phyloP scores from a whole-genome alignment of 1,284 basidiomycete species.

The Ceratobasidium theobromae region DNA sequence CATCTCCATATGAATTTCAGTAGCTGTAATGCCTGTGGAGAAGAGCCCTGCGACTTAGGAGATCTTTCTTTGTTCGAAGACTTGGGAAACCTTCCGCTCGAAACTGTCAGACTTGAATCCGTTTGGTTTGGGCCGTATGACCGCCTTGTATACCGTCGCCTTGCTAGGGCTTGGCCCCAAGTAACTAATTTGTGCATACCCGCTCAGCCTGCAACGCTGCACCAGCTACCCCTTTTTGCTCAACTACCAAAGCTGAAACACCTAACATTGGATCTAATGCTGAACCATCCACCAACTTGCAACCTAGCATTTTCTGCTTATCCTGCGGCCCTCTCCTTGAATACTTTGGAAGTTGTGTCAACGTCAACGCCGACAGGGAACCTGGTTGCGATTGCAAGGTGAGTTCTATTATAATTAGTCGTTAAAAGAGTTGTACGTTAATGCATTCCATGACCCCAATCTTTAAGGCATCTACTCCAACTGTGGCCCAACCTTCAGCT shows the following conservation, averaged over 20 bases:
- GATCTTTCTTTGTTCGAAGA: background rate
- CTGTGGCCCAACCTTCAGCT: background rate
- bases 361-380: background rate
- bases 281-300: background rate
- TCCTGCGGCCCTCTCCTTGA: background rate
- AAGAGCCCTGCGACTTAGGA: background rate
- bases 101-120: background rate
- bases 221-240: background rate
- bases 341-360: background rate
- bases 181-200: background rate
- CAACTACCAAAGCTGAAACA: background rate
- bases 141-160: background rate
- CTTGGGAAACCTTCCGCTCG: background rate
- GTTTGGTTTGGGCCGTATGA: background rate
- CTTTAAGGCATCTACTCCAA: background rate
- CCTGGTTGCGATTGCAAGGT: background rate
- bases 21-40: background rate
- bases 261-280: background rate
- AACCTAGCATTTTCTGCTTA: background rate
- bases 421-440: background rate
- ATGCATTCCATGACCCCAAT: background rate
- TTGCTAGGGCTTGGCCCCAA: background rate
- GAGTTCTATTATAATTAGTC: background rate
- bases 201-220: background rate
- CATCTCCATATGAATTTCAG: background rate